A percentile compares a stretch with the other conserved stretches of the same genome.
Evolutionary conservation across 441 rosid genomes (phyloP).

Genomic region (Bruguiera hainesii): DNA sequence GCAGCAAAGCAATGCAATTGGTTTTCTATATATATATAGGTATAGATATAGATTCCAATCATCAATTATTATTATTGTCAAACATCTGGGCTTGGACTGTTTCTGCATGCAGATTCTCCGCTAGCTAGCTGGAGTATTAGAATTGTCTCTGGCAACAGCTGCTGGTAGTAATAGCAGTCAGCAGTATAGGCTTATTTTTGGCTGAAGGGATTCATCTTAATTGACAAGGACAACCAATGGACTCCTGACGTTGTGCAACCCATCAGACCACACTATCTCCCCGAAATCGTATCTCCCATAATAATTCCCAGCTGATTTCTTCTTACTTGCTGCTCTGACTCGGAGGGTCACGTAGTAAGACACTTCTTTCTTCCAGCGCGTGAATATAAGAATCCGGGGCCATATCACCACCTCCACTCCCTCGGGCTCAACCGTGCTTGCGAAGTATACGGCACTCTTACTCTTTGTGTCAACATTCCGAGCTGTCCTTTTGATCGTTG

Average conservation of each 20-base stretch:
- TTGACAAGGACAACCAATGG: conserved; percentile 47
- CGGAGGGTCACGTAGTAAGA: conserved; percentile 43
- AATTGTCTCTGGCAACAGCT: too few relatives aligned
- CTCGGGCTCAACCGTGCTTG: conserved; percentile 33
- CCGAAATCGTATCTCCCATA: conserved; percentile 52
- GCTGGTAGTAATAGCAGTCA: too few relatives aligned
- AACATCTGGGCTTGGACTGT: too few relatives aligned
- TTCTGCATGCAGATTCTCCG: too few relatives aligned
- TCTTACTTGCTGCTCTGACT: conserved; percentile 10
- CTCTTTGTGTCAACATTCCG: conserved; percentile 44
- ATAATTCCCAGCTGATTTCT: conserved; percentile 22
- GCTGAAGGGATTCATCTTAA: neutral
- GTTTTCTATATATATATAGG: too few relatives aligned
- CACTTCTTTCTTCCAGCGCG: conserved; percentile 31
- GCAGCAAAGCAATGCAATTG: too few relatives aligned
- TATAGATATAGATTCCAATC: too few relatives aligned
- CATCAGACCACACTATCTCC: conserved; percentile 50
- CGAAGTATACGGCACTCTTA: conserved; percentile 37
- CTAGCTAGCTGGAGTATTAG: too few relatives aligned
- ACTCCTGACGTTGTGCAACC: conserved; percentile 57
- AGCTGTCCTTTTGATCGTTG: conserved; percentile 49
- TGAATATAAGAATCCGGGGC: conserved; percentile 50
- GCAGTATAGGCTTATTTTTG: too few relatives aligned
- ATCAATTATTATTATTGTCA: too few relatives aligned
- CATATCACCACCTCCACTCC: conserved; percentile 60